phyloP scores from a whole-genome alignment of 352 stramenopile species.

The Phytopythium delawarense region DNA sequence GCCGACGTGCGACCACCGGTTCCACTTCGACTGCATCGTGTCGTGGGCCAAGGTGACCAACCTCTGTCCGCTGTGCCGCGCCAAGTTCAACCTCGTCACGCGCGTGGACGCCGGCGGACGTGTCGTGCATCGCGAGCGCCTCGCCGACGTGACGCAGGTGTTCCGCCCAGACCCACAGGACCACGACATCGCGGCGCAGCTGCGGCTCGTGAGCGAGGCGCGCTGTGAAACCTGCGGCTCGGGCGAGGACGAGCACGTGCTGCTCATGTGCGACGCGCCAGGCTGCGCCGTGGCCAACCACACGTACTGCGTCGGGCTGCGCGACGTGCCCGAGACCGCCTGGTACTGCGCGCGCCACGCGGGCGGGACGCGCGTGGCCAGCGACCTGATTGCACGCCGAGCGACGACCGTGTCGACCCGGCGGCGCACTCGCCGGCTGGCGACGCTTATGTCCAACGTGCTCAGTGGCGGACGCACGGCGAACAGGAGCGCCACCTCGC shows the following conservation, averaged over 20 bases:
- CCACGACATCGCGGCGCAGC: slow-evolving; percentile 62
- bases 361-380: slow-evolving; percentile 28
- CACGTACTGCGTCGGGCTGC: slow-evolving; percentile 72
- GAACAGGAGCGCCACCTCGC: slow-evolving; percentile 3
- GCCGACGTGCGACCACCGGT: slow-evolving; percentile 64
- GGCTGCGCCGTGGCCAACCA: slow-evolving; percentile 62
- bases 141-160: slow-evolving; percentile 58
- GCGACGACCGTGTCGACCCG: slow-evolving; percentile 61
- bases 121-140: slow-evolving; percentile 27
- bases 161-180: slow-evolving; percentile 57
- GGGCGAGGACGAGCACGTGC: slow-evolving; percentile 74
- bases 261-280: slow-evolving; percentile 70
- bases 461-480: slow-evolving; percentile 23
- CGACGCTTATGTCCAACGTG: slow-evolving; percentile 72
- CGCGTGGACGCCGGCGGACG: slow-evolving; percentile 31
- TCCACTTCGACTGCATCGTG: slow-evolving; percentile 84
- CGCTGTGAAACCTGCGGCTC: slow-evolving; percentile 67
- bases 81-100: slow-evolving; percentile 56
- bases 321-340: slow-evolving; percentile 43
- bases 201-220: slow-evolving; percentile 66
- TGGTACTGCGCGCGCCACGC: slow-evolving; percentile 72
- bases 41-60: slow-evolving; percentile 83
- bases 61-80: slow-evolving; percentile 79
- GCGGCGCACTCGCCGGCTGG: slow-evolving; percentile 53
- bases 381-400: slow-evolving; percentile 48